phyloP scores from a whole-genome alignment of 352 stramenopile genomes.

The Phytophthora meadii region DNA sequence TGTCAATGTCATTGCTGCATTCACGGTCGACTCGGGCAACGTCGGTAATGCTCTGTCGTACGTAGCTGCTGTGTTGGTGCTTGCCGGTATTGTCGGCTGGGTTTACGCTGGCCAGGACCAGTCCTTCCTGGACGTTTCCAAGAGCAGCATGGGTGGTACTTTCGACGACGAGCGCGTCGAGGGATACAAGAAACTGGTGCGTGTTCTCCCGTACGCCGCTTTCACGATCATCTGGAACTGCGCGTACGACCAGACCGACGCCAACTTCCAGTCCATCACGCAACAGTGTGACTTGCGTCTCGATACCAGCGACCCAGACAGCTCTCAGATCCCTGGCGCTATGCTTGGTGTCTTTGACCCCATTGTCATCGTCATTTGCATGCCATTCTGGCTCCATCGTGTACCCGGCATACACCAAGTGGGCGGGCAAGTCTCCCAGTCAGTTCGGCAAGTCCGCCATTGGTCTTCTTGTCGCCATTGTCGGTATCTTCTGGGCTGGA shows the following conservation, averaged over 20 bases:
- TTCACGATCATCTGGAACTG: constrained; percentile 74
- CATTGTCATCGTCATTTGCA: constrained; percentile 47
- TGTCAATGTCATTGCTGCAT: constrained; percentile 59
- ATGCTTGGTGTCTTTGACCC: constrained; percentile 63
- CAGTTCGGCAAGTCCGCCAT: constrained; percentile 44
- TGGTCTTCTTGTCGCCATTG: constrained; percentile 41
- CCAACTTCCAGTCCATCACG: constrained; percentile 78
- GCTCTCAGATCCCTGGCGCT: constrained; percentile 59
- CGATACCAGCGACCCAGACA: constrained; percentile 40
- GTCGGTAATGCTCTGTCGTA: constrained; percentile 52
- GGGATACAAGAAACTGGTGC: constrained; percentile 57
- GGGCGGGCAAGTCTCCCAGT: constrained; percentile 31
- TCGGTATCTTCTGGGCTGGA: constrained; percentile 50
- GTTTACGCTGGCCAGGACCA: constrained; percentile 42
- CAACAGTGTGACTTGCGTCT: constrained; percentile 73
- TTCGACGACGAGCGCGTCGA: constrained; percentile 58
- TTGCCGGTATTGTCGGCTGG: constrained; percentile 44
- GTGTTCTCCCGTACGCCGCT: constrained; percentile 54
- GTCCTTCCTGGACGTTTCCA: constrained; percentile 51
- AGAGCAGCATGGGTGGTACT: constrained; percentile 39
- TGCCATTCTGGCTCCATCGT: constrained; percentile 47
- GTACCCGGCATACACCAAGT: constrained; percentile 49
- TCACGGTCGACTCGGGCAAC: constrained; percentile 34
- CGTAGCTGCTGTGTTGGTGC: constrained; percentile 34
- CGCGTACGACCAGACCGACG: constrained; percentile 69